Conservation (phyloP, 140 eudicot genomes). For the Cichorium intybus region DNA sequence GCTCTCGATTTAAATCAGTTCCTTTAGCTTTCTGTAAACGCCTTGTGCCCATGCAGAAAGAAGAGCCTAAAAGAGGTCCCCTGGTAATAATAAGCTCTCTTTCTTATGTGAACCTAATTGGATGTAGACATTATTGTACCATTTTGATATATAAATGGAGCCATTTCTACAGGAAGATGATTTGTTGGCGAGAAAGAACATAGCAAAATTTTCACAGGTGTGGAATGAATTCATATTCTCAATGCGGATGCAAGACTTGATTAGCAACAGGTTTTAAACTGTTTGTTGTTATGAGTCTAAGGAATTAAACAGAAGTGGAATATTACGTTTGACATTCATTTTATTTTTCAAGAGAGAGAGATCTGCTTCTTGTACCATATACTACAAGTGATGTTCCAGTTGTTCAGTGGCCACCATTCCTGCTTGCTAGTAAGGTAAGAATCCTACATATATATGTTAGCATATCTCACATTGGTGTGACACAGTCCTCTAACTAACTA, state of each 20-base stretch:
- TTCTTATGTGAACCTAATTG: slow-evolving; percentile 3
- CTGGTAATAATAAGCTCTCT: slow-evolving; percentile 36
- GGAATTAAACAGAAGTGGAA: not conserved
- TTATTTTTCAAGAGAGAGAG: slow-evolving; percentile 64
- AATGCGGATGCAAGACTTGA: slow-evolving; percentile 88
- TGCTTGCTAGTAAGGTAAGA: slow-evolving; percentile 96
- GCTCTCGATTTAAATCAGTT: slow-evolving; percentile 92
- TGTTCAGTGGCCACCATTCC: slow-evolving; percentile 99
- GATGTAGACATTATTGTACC: no score
- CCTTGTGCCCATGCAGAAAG: slow-evolving; percentile 69
- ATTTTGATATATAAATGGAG: not conserved
- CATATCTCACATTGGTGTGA: no score
- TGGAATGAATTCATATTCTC: slow-evolving; percentile 97
- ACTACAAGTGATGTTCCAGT: slow-evolving; percentile 68
- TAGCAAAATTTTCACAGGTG: slow-evolving; percentile 94
- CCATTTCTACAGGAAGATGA: slow-evolving; percentile 42
- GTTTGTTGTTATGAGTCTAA: slow-evolving; percentile 1
- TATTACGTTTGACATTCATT: slow-evolving; percentile 17
- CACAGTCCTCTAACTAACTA: no score
- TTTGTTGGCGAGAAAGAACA: slow-evolving; percentile 49
- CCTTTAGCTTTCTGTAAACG: slow-evolving; percentile 84
- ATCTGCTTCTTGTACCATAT: slow-evolving; percentile 95
- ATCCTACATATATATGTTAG: no score
- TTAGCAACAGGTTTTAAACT: slow-evolving; percentile 58
- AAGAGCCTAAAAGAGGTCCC: slow-evolving; percentile 30